Base-by-base conservation (phyloP, 2,329 filamentous ascomycete species). In the Aspergillus neoniger region DNA sequence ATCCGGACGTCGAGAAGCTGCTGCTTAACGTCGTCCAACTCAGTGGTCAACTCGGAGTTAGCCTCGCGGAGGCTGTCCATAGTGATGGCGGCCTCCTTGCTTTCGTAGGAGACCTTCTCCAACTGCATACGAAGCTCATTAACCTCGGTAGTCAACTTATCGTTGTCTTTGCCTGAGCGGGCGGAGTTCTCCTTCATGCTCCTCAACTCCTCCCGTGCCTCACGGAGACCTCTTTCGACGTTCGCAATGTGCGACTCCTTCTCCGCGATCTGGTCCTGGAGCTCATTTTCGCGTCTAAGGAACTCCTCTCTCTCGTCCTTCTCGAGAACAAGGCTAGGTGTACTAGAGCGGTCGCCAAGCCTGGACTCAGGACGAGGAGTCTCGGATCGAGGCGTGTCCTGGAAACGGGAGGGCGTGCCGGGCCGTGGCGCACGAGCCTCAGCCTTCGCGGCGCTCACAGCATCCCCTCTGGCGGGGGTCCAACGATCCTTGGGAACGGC, bases 291-390 rank as follows among this genome's bases (percentile, higher is more conserved):
- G 58, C 95, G 88, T 70, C 92, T 87, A 65, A 99, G 77, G 71
- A 98, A 99, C 74, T 99, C 95, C 71, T 99, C 95, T 62, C 92
- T 89, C 79, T 99, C 95, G 69, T 99, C 95, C 79, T 96, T 97
- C 58, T 99, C 95, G 61, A 98, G 82, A 41, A 91, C 87, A 66
- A 97, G 81, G 71, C 91, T 93, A 2, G 94, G 94, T 12, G 94
- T 98, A 55, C 89, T 90, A 15, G 93, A 87, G 50, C 94, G 87
- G 65, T 98, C 94, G 7, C 92, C 89, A 61, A 91, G 79, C 55
- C 86, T 78, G 19, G 86, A 88, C 64, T 89, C 87, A 8, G 87
- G 85, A 65, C 87, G 79, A 48, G 83, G 82, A 19, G 81, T 91
- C 25, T 86, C 86, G 30, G 88, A 79, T 57, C 85, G 81, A 44